phyloP scores from a whole-genome alignment of 2,329 filamentous ascomycete genomes.

The Arthrobotrys sinensis region DNA sequence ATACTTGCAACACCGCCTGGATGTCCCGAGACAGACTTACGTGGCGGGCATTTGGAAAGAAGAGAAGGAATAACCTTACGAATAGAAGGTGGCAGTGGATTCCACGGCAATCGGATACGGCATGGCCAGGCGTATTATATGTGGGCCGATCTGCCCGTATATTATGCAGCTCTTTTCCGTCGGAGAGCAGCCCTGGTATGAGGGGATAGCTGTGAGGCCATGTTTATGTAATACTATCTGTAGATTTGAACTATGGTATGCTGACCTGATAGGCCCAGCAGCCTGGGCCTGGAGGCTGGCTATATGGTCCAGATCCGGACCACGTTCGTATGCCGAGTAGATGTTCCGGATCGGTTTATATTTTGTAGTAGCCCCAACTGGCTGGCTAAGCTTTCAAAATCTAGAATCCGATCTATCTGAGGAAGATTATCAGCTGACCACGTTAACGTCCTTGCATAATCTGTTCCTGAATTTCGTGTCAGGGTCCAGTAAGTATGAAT shows the following conservation, averaged over 20 bases:
- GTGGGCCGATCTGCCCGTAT: background rate
- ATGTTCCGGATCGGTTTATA: background rate
- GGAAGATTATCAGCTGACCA: background rate
- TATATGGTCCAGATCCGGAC: background rate
- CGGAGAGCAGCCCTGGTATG: background rate
- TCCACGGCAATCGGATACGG: background rate
- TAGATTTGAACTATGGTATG: background rate
- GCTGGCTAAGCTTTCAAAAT: background rate
- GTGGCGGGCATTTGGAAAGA: background rate
- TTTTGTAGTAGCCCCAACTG: background rate
- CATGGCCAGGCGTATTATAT: background rate
- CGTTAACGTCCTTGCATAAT: background rate
- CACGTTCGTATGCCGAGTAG: background rate
- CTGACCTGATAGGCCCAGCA: background rate
- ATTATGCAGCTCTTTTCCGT: conserved; percentile 6
- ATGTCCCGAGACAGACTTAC: conserved; percentile 31
- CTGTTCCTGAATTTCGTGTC: conserved; percentile 12
- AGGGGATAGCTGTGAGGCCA: background rate
- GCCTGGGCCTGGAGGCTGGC: background rate
- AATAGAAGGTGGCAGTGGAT: conserved; percentile 12
- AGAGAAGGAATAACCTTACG: conserved; percentile 1
- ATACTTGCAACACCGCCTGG: background rate
- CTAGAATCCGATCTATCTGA: background rate
- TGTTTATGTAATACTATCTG: background rate
- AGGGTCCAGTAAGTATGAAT: background rate